Base-by-base conservation (phyloP, 768 basidiomycete genomes). In the Lentinula boryana region DNA sequence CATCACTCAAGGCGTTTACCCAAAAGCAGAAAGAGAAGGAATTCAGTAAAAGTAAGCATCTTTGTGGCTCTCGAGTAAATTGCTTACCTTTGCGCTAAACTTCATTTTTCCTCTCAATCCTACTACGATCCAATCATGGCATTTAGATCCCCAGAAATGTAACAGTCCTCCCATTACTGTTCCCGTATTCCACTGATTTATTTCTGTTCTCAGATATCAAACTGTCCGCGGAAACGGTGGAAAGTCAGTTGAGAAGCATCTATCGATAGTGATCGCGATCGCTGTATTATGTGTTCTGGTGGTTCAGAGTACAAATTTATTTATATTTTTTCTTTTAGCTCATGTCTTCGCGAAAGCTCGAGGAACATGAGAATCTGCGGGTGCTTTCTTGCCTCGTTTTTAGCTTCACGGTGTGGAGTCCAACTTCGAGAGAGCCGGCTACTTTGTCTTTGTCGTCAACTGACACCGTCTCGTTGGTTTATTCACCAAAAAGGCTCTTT, bases 21-120 rank as follows among this genome's bases (percentile, higher is more conserved):
- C 86, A 88, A 71, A 88, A 86, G 69, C 84, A 89, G 66, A 79
- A 79, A 40, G 91, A 90, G 46, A 91, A 88, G 70, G 90, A 93
- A 64, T 91, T 92, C 65, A 91, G 90, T 70, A 91, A 89, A 75
- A 91, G 92, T 92, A 64, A 67, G 82, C 75, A 2, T 12, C 32
- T 49, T 58, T 38, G 38, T 57, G 38, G 59, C 57, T 38, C 12
- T 64, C 21, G 46, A 21, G 9, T 51, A 46, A 48, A 18, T 9
- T 51, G 27, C 4, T 35, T 18, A 35, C 31, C 40, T 48, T 23
- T 18, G 16, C 2, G 23, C 58, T 63, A 18, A 66, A 31, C 58
- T 60, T 41, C 58, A 56, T 59, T 36, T 38, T 49, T 36, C n/a
- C 52, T n/a, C 32, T 43, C 32, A 15, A 51, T 48, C 32, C n/a